Base-by-base conservation (phyloP, 225 moss, liverwort and hornwort species). In the Asterella californica region DNA sequence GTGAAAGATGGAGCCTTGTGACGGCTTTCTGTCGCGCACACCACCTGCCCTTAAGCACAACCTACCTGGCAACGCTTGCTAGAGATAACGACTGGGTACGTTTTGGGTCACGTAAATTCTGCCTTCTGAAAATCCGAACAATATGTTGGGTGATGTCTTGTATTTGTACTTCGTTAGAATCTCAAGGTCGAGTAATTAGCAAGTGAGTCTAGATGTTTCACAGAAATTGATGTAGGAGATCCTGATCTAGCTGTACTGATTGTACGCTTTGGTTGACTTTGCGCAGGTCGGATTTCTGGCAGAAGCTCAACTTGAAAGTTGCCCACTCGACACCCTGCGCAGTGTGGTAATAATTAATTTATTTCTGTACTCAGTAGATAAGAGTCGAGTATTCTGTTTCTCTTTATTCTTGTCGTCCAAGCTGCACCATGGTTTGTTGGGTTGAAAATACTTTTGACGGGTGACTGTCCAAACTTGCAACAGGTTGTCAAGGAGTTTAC, bases 11-110 rank as follows among this genome's bases (percentile, higher is more conserved):
- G 96, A 93, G 91, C 86, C 93, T 94, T 79, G 94, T 97, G 22
- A 94, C 94, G 50, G 91, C 93, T 34, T 97, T 93, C 80, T 94
- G 96, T 88, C 96, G 93, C 82, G 90, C 90, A 27, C 96, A 97
- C 85, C 83, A 88, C 74, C 90, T 97, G 84, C 92, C 96, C 42
- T 87, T 93, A 60, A 94, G 94, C 81, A 94, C 90, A 50, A 89
- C 88, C 37, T 97, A 94, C 84, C 81, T 97, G 71, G 85, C 88
- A 81, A 84, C 86, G 64, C 88, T 97, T 74, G 96, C 96, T 32
- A 90, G 89, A 84, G 93, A 92, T 81, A 94, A 97, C 83, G 94
- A 97, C 64, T 97, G 96, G 96, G 96, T 93, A 86, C 72, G 59
- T 81, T 76, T 74, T 15, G 9, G 27, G 29, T 34, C 64, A 47